These are phyloP conservation scores for Neopestalotiopsis rosae DNA, from an alignment of 2,329 filamentous ascomycete species.

Conservation along the genomic window DNA sequence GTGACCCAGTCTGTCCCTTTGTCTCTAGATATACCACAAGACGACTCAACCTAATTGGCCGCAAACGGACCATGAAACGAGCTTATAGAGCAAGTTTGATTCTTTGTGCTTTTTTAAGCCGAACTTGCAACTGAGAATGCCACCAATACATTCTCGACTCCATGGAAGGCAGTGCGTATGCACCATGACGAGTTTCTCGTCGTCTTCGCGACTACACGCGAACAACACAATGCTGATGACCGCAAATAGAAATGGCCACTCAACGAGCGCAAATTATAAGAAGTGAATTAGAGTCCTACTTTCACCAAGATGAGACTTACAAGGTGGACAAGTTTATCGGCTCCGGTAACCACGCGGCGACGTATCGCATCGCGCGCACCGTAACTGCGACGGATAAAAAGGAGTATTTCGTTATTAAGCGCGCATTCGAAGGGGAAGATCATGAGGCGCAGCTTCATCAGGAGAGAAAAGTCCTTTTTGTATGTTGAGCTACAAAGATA, in stretches of 20 bases:
- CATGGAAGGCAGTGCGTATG: not conserved
- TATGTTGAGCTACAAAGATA: not conserved
- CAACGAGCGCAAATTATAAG: not conserved
- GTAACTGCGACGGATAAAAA: not conserved
- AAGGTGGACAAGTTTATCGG: not conserved
- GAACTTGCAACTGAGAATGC: not conserved
- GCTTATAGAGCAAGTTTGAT: not conserved
- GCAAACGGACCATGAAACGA: not conserved
- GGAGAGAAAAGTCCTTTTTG: not conserved
- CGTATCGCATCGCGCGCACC: not conserved
- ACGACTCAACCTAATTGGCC: not conserved
- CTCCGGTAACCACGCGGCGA: not conserved
- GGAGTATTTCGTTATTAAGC: not conserved
- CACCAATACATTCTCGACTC: not conserved
- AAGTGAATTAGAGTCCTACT: not conserved
- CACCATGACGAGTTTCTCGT: not conserved
- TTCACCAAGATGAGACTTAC: not conserved
- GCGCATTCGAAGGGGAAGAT: not conserved
- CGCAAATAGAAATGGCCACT: not conserved
- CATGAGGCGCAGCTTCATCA: not conserved
- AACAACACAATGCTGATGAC: not conserved
- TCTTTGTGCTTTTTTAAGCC: not conserved
- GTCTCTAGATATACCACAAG: not conserved
- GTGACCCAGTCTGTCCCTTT: not conserved
- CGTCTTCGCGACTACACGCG: not conserved